A percentile compares a stretch with the other conserved stretches of the same genome.
Evolutionary conservation across 2,329 filamentous ascomycete species (phyloP).

Genomic region (Penicillium sp.): DNA sequence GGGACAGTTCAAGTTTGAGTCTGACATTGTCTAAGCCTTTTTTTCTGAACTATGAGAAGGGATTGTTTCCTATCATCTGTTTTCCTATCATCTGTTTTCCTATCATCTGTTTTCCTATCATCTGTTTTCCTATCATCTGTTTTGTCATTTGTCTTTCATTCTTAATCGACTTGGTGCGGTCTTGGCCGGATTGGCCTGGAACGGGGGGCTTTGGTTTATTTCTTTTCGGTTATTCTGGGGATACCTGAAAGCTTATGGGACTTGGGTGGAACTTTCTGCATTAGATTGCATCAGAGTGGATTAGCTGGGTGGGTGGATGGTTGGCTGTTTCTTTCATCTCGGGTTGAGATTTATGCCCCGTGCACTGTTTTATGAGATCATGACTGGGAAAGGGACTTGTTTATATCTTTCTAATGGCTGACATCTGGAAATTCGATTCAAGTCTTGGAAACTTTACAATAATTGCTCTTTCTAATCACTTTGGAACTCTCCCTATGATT

Average conservation of each 20-base stretch:
- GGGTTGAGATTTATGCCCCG: neutral
- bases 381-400: conserved; percentile 8
- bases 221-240: neutral
- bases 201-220: neutral
- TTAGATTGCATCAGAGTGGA: neutral
- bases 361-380: conserved; percentile 18
- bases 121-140: neutral
- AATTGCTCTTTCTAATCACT: neutral
- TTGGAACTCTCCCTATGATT: neutral
- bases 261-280: neutral
- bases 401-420: neutral
- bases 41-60: neutral
- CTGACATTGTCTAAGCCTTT: neutral
- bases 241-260: neutral
- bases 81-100: neutral
- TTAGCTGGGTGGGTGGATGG: neutral
- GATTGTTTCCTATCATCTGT: neutral
- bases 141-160: too few species aligned
- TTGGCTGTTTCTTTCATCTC: neutral
- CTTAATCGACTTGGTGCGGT: too few species aligned
- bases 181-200: neutral
- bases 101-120: neutral
- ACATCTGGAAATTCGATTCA: too few species aligned
- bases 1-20: conserved; percentile 22
- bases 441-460: too few species aligned